These are phyloP conservation scores for Kluyveromyces starmeri DNA, from an alignment of 805 yeast species.

Conservation along the genomic window DNA sequence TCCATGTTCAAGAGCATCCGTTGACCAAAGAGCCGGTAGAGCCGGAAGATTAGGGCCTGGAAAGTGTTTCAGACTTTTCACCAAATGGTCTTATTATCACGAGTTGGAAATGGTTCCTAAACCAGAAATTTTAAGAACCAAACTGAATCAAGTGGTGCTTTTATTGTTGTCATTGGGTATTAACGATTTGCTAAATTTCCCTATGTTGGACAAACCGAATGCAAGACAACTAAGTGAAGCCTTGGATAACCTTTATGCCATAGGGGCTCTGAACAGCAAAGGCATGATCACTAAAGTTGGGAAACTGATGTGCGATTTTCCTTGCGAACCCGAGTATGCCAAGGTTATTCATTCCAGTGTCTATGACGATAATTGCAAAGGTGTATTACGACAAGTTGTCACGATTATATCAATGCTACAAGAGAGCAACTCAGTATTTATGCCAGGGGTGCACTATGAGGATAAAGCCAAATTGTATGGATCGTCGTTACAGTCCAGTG, in stretches of 20 bases:
- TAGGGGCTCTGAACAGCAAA: slow-evolving; percentile 75
- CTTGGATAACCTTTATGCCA: slow-evolving; percentile 68
- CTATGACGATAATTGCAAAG: slow-evolving; percentile 36
- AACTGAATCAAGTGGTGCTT: slow-evolving; percentile 67
- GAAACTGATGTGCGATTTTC: slow-evolving; percentile 80
- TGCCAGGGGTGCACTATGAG: slow-evolving; percentile 4
- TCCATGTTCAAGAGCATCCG: slow-evolving; percentile 91
- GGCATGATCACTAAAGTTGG: slow-evolving; percentile 78
- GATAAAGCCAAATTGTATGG: slow-evolving; percentile 16
- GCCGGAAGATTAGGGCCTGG: slow-evolving; percentile 99
- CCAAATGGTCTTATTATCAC: slow-evolving; percentile 57
- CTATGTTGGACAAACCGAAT: slow-evolving; percentile 87
- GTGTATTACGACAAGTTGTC: slow-evolving; percentile 53
- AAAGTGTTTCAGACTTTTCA: slow-evolving; percentile 80
- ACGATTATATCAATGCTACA: slow-evolving; percentile 78
- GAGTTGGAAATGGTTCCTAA: slow-evolving; percentile 74
- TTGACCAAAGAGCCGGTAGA: slow-evolving; percentile 94
- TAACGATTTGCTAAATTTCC: slow-evolving; percentile 71
- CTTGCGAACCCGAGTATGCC: slow-evolving; percentile 84
- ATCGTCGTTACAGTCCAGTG: slow-evolving; percentile 41
- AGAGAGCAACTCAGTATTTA: slow-evolving; percentile 63
- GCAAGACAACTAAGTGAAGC: slow-evolving; percentile 64
- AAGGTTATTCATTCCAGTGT: slow-evolving; percentile 62
- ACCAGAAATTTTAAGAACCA: slow-evolving; percentile 88
- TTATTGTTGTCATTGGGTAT: slow-evolving; percentile 77